These are phyloP conservation scores for Areca catechu DNA, from an alignment of 176 grass and related monocot genomes.

Conservation along the genomic window DNA sequence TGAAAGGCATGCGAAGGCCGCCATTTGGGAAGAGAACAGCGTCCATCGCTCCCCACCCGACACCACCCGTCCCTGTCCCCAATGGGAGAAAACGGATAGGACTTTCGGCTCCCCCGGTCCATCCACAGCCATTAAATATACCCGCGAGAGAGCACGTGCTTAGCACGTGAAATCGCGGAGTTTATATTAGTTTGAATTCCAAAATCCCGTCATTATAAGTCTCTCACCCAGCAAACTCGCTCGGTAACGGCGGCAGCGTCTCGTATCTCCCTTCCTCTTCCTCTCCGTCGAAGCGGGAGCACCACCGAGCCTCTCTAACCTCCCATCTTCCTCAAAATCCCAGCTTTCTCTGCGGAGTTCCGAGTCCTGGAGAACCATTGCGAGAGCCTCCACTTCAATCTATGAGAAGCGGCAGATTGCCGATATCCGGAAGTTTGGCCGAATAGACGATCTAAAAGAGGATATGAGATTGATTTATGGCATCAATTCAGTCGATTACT, in stretches of 20 bases:
- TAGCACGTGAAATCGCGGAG: too few relatives aligned
- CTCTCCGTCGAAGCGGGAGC: neutral
- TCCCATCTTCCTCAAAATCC: neutral
- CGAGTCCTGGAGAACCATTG: neutral
- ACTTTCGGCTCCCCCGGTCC: too few relatives aligned
- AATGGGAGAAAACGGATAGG: too few relatives aligned
- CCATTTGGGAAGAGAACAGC: constrained; percentile 6
- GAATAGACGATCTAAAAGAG: constrained; percentile 20
- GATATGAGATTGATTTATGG: constrained; percentile 30
- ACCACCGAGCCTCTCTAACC: neutral
- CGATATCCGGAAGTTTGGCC: constrained; percentile 33
- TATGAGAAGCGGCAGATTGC: neutral
- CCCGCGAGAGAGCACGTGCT: too few relatives aligned
- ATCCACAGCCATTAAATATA: too few relatives aligned
- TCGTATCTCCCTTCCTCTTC: neutral
- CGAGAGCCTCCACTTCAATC: neutral
- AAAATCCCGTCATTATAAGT: too few relatives aligned
- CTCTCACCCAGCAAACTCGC: too few relatives aligned
- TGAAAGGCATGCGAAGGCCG: neutral
- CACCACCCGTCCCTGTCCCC: too few relatives aligned
- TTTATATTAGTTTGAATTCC: too few relatives aligned
- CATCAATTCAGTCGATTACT: constrained; percentile 16
- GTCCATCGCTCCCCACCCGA: neutral
- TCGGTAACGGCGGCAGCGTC: neutral
- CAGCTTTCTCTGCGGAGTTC: neutral